Base-by-base conservation (phyloP, 1,139 yeast genomes). In the Blastobotrys buckinghamii region DNA sequence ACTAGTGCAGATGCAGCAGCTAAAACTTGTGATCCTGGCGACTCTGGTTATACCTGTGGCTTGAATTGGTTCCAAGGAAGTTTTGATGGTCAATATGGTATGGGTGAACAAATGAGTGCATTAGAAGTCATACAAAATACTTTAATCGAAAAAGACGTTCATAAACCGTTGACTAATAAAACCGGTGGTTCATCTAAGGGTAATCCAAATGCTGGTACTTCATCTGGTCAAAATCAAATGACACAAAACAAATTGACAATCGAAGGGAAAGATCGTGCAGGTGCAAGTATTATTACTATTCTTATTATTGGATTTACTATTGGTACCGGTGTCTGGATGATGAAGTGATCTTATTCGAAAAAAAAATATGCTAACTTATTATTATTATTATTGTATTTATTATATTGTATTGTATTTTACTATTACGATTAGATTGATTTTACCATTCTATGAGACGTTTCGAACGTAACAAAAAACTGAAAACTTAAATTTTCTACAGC, bases 21-120 rank as follows among this genome's bases (percentile, higher is more conserved):
- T 1, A 70, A 71, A 41, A 78, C 94, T 0, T 90, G 97, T 68
- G 70, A 80, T 2, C 97, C 97, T 59, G 97, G 97, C 64, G 54
- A 68, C 2, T 96, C 89, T 70, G 88, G 89, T 13, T 87, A 84
- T 61, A 89, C 97, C 0, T 90, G 97, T 72, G 97, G 97, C 38
- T 65, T 79, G 51, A 76, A 84, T 62, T 90, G 97, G 97, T 15
- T 70, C 77, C 17, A 39, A 29, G 62, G 68, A 42, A 77, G 78
- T n/a, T 90, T 89, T 84, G 97, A 90, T 66, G 83, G 81, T 2
- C 64, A 59, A 44, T 89, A 78, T 59, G 97, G 97, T n/a, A 74
- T 90, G 37, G 97, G 97, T 55, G 97, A 90, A 67, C 96, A 90
- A 66, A 86, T 90, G 85, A 68, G 81, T 44, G 95, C 97, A 0